phyloP scores from a whole-genome alignment of 2,329 filamentous ascomycete genomes.

The Xylaria sp. region DNA sequence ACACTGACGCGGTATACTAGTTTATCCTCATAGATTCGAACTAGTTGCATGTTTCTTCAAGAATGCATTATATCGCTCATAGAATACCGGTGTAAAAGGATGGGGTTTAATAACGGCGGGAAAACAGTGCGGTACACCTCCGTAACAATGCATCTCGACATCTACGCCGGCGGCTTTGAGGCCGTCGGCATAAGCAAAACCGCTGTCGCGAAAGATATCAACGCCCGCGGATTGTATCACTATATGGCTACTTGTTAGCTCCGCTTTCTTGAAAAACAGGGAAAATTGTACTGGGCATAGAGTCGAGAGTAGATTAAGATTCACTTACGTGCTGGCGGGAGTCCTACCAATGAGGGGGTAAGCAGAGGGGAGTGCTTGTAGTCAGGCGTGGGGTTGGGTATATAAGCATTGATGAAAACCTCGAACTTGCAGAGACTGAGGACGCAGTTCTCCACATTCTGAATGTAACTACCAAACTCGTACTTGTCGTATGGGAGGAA shows the following conservation, averaged over 20 bases:
- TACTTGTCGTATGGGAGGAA: slow-evolving; percentile 31
- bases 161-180: slow-evolving; percentile 24
- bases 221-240: slow-evolving; percentile 37
- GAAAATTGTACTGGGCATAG: neutral
- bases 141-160: slow-evolving; percentile 26
- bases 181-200: slow-evolving; percentile 33
- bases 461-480: slow-evolving; percentile 33
- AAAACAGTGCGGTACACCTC: slow-evolving; percentile 36
- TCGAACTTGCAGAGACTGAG: slow-evolving; percentile 27
- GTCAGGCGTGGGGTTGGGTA: slow-evolving; percentile 28
- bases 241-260: slow-evolving; percentile 2
- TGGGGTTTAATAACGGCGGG: slow-evolving; percentile 20
- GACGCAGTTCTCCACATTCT: slow-evolving; percentile 33
- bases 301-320: neutral
- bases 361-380: slow-evolving; percentile 34
- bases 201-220: slow-evolving; percentile 35
- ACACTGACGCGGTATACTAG: neutral
- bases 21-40: neutral
- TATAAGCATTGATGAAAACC: slow-evolving; percentile 20
- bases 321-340: slow-evolving; percentile 33
- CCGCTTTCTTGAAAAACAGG: neutral
- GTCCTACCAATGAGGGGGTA: slow-evolving; percentile 19
- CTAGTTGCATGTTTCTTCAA: slow-evolving; percentile 27
- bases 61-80: slow-evolving; percentile 33
- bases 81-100: slow-evolving; percentile 29